Evolutionary conservation across 129 eudicot genomes (phyloP).

Genomic region (Chrysanthemum lavandulifolium): DNA sequence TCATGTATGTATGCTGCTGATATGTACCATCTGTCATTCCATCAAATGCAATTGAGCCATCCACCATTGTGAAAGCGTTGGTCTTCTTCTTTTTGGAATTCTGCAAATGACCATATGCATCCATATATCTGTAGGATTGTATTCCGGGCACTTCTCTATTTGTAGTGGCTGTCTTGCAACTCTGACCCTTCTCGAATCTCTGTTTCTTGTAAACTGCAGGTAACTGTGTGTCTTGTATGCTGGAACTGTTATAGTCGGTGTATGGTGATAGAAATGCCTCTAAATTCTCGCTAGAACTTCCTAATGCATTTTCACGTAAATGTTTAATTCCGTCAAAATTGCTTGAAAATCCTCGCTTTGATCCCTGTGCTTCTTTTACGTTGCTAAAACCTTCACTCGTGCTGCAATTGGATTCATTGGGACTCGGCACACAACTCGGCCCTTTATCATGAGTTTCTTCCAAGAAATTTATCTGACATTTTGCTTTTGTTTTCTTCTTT

Average conservation of each 20-base stretch:
- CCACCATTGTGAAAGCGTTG: slow-evolving; percentile 38
- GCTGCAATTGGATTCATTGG: slow-evolving; percentile 55
- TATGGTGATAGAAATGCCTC: slow-evolving; percentile 34
- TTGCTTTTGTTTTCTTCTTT: slow-evolving; percentile 40
- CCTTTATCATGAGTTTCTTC: slow-evolving; percentile 55
- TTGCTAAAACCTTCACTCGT: slow-evolving; percentile 36
- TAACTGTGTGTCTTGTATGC: slow-evolving; percentile 29
- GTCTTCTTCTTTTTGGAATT: slow-evolving; percentile 43
- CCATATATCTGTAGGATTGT: slow-evolving; percentile 16
- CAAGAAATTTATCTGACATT: slow-evolving; percentile 54
- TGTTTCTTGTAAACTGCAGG: slow-evolving; percentile 55
- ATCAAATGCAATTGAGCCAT: slow-evolving; percentile 41
- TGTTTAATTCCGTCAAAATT: slow-evolving; percentile 25
- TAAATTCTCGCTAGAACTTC: slow-evolving; percentile 30
- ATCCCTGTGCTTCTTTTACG: slow-evolving; percentile 9
- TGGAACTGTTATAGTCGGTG: slow-evolving; percentile 22
- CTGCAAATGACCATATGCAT: slow-evolving; percentile 1
- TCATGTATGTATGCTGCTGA: slow-evolving; percentile 37
- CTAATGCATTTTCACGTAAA: slow-evolving; percentile 24
- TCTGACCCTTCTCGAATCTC: slow-evolving; percentile 44
- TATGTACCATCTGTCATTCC: slow-evolving; percentile 32
- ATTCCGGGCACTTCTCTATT: slow-evolving; percentile 7
- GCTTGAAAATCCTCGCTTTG: slow-evolving; percentile 35
- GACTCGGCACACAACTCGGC: slow-evolving; percentile 31
- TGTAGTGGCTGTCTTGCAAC: slow-evolving; percentile 23